A percentile compares a stretch with the other conserved stretches of the same genome.
These are phyloP conservation scores for Apiospora phragmitis DNA, from an alignment of 2,329 filamentous ascomycete genomes.

Conservation along the genomic window DNA sequence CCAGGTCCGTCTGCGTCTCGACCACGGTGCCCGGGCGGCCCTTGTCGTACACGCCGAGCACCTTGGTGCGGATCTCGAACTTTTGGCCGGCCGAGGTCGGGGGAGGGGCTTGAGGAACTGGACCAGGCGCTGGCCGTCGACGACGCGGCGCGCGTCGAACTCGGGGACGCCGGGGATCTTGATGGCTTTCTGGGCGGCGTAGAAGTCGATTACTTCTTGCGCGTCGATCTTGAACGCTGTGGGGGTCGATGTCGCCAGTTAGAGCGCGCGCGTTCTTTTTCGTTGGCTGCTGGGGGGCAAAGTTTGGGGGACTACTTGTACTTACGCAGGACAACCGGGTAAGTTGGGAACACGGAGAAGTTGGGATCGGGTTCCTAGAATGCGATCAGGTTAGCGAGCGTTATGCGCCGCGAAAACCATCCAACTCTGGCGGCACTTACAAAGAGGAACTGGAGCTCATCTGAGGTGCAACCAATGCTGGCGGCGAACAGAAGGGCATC, in stretches of 20 bases:
- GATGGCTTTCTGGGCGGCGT: slow-evolving; percentile 64
- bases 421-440: slow-evolving; percentile 45
- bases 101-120: slow-evolving; percentile 77
- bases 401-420: neutral
- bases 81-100: slow-evolving; percentile 67
- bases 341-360: slow-evolving; percentile 88
- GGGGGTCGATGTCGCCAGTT: slow-evolving; percentile 12
- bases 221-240: slow-evolving; percentile 74
- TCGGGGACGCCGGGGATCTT: slow-evolving; percentile 76
- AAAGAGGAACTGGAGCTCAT: slow-evolving; percentile 92
- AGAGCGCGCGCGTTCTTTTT: neutral
- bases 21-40: slow-evolving; percentile 80
- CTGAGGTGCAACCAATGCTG: slow-evolving; percentile 80
- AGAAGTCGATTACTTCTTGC: slow-evolving; percentile 83
- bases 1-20: slow-evolving; percentile 75
- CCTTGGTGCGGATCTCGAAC: slow-evolving; percentile 76
- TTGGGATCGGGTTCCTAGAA: slow-evolving; percentile 81
- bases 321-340: slow-evolving; percentile 76
- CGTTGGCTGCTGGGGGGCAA: neutral
- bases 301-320: slow-evolving; percentile 12
- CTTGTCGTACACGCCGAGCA: slow-evolving; percentile 88
- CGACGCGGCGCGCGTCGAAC: slow-evolving; percentile 71
- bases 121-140: slow-evolving; percentile 83
- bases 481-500: slow-evolving; percentile 88
- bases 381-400: neutral